These are phyloP conservation scores for Astragalus membranaceus DNA, from an alignment of 306 rosid species.

Conservation along the genomic window DNA sequence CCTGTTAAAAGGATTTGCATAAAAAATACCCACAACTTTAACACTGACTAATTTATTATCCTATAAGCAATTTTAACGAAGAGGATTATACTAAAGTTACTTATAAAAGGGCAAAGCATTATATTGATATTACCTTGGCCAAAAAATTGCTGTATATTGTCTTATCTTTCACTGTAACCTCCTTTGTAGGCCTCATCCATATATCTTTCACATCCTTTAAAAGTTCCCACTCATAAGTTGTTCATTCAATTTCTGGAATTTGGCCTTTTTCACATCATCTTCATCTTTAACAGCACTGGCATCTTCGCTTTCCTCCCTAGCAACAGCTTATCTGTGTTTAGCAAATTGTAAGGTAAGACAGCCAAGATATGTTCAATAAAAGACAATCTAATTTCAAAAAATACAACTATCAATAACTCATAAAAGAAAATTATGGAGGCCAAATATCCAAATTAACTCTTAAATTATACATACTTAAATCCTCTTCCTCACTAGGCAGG, in stretches of 20 bases:
- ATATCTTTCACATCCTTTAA: constrained; percentile 94
- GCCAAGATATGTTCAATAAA: too few species aligned
- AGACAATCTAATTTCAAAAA: neutral
- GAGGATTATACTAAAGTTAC: neutral
- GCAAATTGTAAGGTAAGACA: neutral
- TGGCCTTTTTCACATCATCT: constrained; percentile 66
- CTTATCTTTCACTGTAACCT: constrained; percentile 94
- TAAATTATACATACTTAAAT: constrained; percentile 52
- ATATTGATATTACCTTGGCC: constrained; percentile 55
- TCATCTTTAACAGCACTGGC: too few species aligned
- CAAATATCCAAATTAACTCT: neutral
- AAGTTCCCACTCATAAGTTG: constrained; percentile 91
- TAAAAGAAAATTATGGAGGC: neutral
- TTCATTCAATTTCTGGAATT: constrained; percentile 83
- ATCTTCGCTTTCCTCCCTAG: too few species aligned
- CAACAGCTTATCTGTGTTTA: too few species aligned
- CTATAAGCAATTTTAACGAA: neutral
- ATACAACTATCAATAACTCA: neutral
- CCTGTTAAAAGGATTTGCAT: too few species aligned
- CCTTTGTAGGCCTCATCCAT: constrained; percentile 97
- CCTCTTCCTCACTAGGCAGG: constrained; percentile 61
- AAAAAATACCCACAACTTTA: constrained; percentile 8
- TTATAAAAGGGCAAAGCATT: neutral
- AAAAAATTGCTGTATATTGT: constrained; percentile 78
- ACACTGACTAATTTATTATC: too few species aligned